These are phyloP conservation scores for Coniochaeta pulveracea DNA, from an alignment of 2,329 filamentous ascomycete species.

Conservation along the genomic window DNA sequence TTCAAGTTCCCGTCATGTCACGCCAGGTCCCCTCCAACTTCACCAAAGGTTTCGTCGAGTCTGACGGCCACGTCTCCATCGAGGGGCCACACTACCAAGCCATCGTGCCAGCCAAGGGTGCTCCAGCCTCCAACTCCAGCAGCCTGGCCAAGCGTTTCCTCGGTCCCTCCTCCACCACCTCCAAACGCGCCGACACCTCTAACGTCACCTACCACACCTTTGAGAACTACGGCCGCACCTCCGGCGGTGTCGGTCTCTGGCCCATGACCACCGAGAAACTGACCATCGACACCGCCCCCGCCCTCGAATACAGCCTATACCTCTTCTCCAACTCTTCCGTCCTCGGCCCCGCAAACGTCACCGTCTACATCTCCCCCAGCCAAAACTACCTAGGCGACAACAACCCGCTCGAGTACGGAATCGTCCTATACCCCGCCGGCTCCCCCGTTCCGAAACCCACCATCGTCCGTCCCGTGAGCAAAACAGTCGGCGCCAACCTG, in stretches of 20 bases:
- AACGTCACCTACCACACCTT: conserved; percentile 38
- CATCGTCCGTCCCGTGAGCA: conserved; percentile 27
- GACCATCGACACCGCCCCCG: conserved; percentile 34
- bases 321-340: conserved; percentile 38
- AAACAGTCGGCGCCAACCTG: conserved; percentile 27
- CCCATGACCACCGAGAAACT: conserved; percentile 40
- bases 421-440: conserved; percentile 31
- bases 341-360: conserved; percentile 24
- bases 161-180: not conserved
- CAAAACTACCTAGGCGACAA: conserved; percentile 40
- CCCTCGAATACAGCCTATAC: conserved; percentile 50
- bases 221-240: conserved; percentile 43
- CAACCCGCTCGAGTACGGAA: conserved; percentile 37
- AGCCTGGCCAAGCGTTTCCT: not conserved
- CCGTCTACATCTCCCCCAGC: conserved; percentile 39
- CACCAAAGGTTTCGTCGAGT: conserved; percentile 48
- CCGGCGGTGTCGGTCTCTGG: conserved; percentile 44
- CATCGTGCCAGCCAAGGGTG: conserved; percentile 18
- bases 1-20: conserved; percentile 44
- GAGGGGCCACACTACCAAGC: conserved; percentile 40
- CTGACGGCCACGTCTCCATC: conserved; percentile 44
- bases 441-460: conserved; percentile 16
- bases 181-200: not conserved
- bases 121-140: conserved; percentile 7
- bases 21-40: conserved; percentile 38